Evolutionary conservation across 805 yeast genomes (phyloP).

Genomic region (Schwanniomyces occidentalis): DNA sequence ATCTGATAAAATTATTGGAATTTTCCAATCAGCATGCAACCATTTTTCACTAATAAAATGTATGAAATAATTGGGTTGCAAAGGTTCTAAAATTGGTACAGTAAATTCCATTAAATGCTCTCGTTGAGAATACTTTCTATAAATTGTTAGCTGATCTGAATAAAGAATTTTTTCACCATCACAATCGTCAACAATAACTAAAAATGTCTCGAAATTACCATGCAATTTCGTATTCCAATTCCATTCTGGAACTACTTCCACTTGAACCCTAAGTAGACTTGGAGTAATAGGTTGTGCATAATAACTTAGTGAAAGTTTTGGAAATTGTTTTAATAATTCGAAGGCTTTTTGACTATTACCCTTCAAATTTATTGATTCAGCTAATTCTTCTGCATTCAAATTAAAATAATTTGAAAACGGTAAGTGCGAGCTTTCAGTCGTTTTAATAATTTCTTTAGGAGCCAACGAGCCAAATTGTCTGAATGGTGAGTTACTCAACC

Average conservation of each 20-base stretch:
- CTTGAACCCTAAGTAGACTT: conserved; percentile 60
- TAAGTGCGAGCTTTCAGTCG: conserved; percentile 75
- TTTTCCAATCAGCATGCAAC: conserved; percentile 70
- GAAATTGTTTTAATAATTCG: conserved; percentile 69
- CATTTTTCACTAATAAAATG: conserved; percentile 77
- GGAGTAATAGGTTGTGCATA: conserved; percentile 77
- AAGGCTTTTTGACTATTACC: conserved; percentile 60
- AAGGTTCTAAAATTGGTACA: conserved; percentile 57
- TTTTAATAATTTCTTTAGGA: conserved; percentile 67
- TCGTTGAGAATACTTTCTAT: conserved; percentile 47
- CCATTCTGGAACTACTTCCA: conserved; percentile 74
- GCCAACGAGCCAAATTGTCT: conserved; percentile 73
- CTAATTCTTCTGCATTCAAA: conserved; percentile 73
- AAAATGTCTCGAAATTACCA: conserved; percentile 63
- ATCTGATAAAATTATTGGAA: conserved; percentile 57
- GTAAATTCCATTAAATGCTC: conserved; percentile 65
- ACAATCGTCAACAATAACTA: conserved; percentile 75
- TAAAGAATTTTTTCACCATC: conserved; percentile 77
- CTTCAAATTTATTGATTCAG: conserved; percentile 76
- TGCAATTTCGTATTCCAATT: conserved; percentile 71
- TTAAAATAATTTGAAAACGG: conserved; percentile 82
- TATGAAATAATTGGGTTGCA: conserved; percentile 71
- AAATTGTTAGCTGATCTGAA: conserved; percentile 53
- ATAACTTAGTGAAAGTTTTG: conserved; percentile 59
- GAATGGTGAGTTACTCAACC: conserved; percentile 85